Percentiles rank a stretch among this genome's conserved stretches.
These are phyloP conservation scores for Microsporum ferrugineum DNA, from an alignment of 2,329 filamentous ascomycete genomes.

Conservation along the genomic window DNA sequence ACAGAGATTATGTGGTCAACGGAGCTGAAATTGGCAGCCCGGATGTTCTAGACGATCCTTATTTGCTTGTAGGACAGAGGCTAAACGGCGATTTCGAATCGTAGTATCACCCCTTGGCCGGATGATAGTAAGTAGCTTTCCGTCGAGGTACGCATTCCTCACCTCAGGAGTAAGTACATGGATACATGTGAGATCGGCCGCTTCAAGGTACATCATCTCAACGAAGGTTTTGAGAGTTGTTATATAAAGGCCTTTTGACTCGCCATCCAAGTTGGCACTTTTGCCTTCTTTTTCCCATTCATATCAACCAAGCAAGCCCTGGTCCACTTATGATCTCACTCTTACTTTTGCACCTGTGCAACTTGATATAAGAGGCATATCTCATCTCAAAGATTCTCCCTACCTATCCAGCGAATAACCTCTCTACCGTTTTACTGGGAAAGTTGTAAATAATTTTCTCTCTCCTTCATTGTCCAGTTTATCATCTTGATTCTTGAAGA, in stretches of 20 bases:
- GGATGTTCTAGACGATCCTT: not conserved
- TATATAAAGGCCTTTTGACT: not conserved
- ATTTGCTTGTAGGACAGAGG: not conserved
- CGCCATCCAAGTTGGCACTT: not conserved
- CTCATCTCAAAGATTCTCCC: not conserved
- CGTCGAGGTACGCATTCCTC: constrained; percentile 1
- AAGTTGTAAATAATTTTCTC: not conserved
- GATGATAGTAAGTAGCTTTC: not conserved
- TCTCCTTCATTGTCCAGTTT: not conserved
- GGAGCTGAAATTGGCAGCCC: not conserved
- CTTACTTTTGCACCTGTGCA: not conserved
- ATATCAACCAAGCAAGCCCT: not conserved
- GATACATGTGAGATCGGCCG: constrained; percentile 2
- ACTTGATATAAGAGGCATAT: not conserved
- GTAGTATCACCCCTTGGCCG: not conserved
- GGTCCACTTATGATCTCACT: constrained; percentile 1
- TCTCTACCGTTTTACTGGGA: not conserved
- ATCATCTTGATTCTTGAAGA: not conserved
- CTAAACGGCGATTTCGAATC: not conserved
- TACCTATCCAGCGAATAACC: not conserved
- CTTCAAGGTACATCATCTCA: not conserved
- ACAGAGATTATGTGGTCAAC: not conserved
- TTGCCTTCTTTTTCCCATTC: not conserved
- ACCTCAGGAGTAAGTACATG: not conserved
- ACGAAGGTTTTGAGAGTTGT: not conserved